Base-by-base conservation (phyloP, 352 stramenopile genomes). In the Discostella stelligera region DNA sequence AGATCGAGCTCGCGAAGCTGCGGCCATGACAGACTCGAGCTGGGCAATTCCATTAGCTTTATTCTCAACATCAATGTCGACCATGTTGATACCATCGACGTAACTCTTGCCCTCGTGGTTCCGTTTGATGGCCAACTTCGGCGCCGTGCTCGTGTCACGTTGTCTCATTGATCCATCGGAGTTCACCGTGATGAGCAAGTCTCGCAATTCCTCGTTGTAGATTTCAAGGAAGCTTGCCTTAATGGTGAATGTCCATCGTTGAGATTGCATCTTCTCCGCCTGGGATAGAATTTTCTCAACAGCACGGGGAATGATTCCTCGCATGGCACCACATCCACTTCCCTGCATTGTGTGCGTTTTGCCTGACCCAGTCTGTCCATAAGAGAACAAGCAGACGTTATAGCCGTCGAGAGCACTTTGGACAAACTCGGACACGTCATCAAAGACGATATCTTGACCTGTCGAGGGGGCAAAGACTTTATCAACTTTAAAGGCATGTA, bases 221-320 rank as follows among this genome's bases (percentile, higher is more conserved):
- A 99, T 99, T 90, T 99, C 98, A 73, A 98, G 95, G 79, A 98
- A 99, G n/a, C 94, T 98, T 49, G 98, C 97, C 66, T 96, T 92
- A 8, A 99, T 89, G 30, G 90, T 94, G 83, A 99, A 99, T 27
- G 93, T 87, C 98, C 97, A 99, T 21, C 91, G 87, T 67, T 95
- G 89, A 66, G 60, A 77, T 66, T 87, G 80, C 77, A 96, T 76
- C 18, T 84, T 48, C 44, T 66, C 74, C 20, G 93, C 88, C 68
- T 95, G 91, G 11, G 72, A 55, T 49, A 96, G 81, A 64, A 99
- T 97, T 82, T 99, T 95, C 71, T 98, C 96, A 39, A 99, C 98
- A 8, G 96, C 95, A 11, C 97, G 94, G 3, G 97, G 97, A 80
- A 99, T 99, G 82, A 99, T 98, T 23, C 97, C 97, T 16, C 96